Evolutionary conservation across 129 eudicot genomes (phyloP).

Genomic region (Cynara cardunculus): DNA sequence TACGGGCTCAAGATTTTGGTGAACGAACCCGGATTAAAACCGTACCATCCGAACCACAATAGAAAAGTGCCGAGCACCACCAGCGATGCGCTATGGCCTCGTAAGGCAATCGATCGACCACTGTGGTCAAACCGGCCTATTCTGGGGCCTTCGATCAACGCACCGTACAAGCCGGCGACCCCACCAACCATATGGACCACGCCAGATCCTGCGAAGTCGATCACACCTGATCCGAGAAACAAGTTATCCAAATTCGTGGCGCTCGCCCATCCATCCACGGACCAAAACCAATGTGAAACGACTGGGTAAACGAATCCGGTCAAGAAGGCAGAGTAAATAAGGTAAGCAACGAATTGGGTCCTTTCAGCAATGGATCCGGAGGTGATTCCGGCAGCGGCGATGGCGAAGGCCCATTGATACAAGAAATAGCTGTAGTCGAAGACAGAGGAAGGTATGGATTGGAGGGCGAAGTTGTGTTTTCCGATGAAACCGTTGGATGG

Average conservation of each 20-base stretch:
- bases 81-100: constrained; percentile 65
- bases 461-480: constrained; percentile 38
- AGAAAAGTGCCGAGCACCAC: constrained; percentile 67
- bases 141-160: constrained; percentile 68
- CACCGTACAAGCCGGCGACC: constrained; percentile 61
- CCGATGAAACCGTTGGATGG: constrained; percentile 57
- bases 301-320: constrained; percentile 83
- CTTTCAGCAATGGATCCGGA: constrained; percentile 64
- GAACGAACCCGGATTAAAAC: constrained; percentile 75
- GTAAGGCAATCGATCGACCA: constrained; percentile 44
- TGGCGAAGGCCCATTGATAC: constrained; percentile 66
- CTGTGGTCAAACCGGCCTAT: constrained; percentile 57
- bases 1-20: constrained; percentile 34
- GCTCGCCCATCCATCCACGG: constrained; percentile 71
- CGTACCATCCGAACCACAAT: constrained; percentile 85
- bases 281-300: constrained; percentile 85
- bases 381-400: constrained; percentile 66
- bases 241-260: constrained; percentile 23
- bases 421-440: constrained; percentile 47
- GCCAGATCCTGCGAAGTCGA: constrained; percentile 79
- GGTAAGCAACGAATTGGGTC: constrained; percentile 65
- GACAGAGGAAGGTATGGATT: constrained; percentile 17
- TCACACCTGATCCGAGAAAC: constrained; percentile 62
- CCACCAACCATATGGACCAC: constrained; percentile 85
- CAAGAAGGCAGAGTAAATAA: constrained; percentile 57